Evolutionary conservation across 768 basidiomycete species (phyloP), one percentile per base, ranked within the genome.

Genomic region (Sarcodon aspratus): DNA sequence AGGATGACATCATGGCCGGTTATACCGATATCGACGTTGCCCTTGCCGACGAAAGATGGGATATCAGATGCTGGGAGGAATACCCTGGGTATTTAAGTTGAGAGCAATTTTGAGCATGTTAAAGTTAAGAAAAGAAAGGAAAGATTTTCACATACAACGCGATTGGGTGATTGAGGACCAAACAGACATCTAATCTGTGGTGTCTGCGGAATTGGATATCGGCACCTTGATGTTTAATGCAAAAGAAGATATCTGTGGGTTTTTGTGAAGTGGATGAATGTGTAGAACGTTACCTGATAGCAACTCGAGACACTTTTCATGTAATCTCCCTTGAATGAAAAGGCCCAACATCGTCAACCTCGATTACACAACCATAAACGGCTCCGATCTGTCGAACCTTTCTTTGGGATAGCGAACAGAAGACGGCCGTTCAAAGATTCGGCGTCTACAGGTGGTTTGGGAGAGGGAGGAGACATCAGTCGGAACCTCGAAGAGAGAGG

Each of bases 1-100:
- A 94, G 78, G 55, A 98, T 88, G 54, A 96, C 89, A 69, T 99
- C 96, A 67, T 97, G 93, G 4, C 96, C 96, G 8, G 96, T 98
- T 57, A 99, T 96, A 6, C 96, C 96, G 40, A 99, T 74, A 57
- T 97, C 89, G 59, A 99, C 87, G 60, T 93, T 86, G 45, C 96
- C 96, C 63, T 95, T 93, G 38, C 93, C 96, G 42, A 99, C 96
- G 66, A 98, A 99, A 31, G 93, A 95, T 9, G 96, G 94, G 54
- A 99, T 99, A 60, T 99, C 96, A 6, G 86, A 74, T 1, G 96
- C 96, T 18, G 96, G 94, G 18, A 98, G 84, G 68, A 99, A 98
- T 18, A 99, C 85, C 7, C 95, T 97, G 63, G 36, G 36, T 45
- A 33, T 5, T 38, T 32, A 10, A 45, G 46, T 9, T 6, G 9